Base-by-base conservation (phyloP, 805 yeast genomes). In the Saccharomycopsis lassenensis region DNA sequence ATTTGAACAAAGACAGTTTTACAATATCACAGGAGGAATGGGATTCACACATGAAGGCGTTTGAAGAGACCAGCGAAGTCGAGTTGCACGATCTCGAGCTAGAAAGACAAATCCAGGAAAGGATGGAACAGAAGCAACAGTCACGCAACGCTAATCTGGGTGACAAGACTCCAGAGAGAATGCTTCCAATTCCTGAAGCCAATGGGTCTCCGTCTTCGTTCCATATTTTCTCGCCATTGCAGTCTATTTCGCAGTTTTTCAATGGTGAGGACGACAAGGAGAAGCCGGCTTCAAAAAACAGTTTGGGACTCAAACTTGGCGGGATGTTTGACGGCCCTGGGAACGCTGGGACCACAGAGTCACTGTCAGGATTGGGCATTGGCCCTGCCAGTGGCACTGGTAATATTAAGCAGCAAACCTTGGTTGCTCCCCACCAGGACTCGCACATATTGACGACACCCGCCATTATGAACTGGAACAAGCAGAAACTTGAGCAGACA, bases 11-110 rank as follows among this genome's bases (percentile, higher is more conserved):
- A 24, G 66, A 70, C 1, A 68, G 74, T 18, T 60, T 86, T 31
- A 76, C 86, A 1, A 71, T 84, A 3, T 52, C 61, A 1, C 69
- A 73, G 37, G 71, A 69, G 27, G 85, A 77, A 45, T 77, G 62
- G 43, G 69, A 68, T 46, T 69, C 71, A 2, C 63, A 67, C 43
- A 65, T 57, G 61, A 64, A 46, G 34, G 44, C 46, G 24, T 52
- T 54, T 26, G 78, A 63, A 55, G 40, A 40, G 28, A 29, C 40
- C 10, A 31, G 26, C 15, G 22, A 24, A 21, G 29, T 16, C 18
- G 41, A 28, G 14, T 19, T 31, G 5, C 37, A 34, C 4, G 36
- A 37, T 29, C 36, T 62, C 7, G 54, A 49, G 40, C 22, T 25
- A 10, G 31, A 33, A 19, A 25, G 20, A 15, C 18, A 27, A 31